Evolutionary conservation across 352 stramenopile species (phyloP), one percentile per base, ranked within the genome.

Genomic region (Pythium pyrilobum): DNA sequence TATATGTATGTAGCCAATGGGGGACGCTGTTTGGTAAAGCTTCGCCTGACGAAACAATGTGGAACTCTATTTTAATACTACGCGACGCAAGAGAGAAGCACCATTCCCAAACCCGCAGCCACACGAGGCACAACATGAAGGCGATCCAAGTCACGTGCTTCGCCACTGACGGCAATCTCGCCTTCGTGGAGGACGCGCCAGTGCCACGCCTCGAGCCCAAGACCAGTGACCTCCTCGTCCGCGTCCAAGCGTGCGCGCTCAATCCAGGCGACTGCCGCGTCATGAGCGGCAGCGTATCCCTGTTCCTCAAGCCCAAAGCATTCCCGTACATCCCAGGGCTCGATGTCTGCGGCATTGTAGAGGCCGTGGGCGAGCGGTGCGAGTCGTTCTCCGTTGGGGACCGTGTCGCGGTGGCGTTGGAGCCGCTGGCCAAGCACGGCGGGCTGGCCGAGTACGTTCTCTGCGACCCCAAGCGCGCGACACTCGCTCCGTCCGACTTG

Each of bases 311-410:
- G 25, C 64, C 70, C 21, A 58, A 68, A 25, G 4, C 40, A 38
- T 79, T 75, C 34, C 70, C 73, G 9, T 83, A 83, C 59, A 59
- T 66, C 8, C 56, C 58, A 4, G 64, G 72, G 4, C 62, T 72
- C 25, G 72, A 83, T 24, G 43, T 80, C 20, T 80, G 67, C 43
- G 72, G 67, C 8, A 38, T 80, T 25, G 56, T 83, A 9, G 55
- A 77, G 24, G 37, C 60, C 16, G 55, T 78, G 5, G 57, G 69
- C 7, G 21, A 39, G 21, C 49, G 60, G 12, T 77, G 64, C 33
- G 49, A 16, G 29, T 13, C 25, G 8, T 67, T 80, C 42, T 51
- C 59, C 5, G 38, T 56, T 16, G 72, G 72, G 11, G 70, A 83
- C 49, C 56, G 52, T 32, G 52, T 83, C 12, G 56, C 74, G 11